A percentile compares a stretch with the other conserved stretches of the same genome.
phyloP scores from a whole-genome alignment of 192 early-diverging fungal species.

The Entomortierella parvispora region DNA sequence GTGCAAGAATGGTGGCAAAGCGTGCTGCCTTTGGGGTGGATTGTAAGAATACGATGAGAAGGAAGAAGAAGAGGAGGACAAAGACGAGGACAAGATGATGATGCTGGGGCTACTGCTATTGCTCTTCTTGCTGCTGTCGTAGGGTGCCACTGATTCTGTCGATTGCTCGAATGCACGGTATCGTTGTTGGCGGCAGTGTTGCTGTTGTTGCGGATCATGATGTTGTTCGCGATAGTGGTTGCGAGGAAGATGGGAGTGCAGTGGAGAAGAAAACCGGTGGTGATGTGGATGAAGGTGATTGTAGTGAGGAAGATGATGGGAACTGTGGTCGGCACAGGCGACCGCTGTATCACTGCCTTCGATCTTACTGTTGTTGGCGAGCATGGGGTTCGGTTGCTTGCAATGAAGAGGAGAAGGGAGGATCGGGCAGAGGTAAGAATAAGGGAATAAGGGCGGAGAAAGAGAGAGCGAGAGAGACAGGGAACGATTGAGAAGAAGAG shows the following conservation, averaged over 20 bases:
- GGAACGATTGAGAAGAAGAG: background rate
- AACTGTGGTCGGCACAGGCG: too few species aligned
- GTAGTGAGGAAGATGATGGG: background rate
- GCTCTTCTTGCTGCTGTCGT: too few species aligned
- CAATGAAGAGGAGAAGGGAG: background rate
- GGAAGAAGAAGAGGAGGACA: background rate
- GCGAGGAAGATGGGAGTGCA: too few species aligned
- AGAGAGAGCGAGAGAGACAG: background rate
- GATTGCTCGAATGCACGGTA: background rate
- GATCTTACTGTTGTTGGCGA: conserved; percentile 32
- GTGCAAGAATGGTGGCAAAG: background rate
- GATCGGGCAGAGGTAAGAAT: background rate
- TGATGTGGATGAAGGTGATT: background rate
- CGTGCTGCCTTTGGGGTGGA: background rate
- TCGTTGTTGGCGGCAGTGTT: background rate
- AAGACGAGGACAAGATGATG: too few species aligned
- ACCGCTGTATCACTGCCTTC: too few species aligned
- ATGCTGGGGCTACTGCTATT: background rate
- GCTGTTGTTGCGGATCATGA: background rate
- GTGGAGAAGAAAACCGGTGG: background rate
- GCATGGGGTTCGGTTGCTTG: conserved; percentile 8
- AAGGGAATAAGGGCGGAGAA: background rate
- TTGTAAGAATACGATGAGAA: conserved; percentile 1
- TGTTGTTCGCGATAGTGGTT: too few species aligned
- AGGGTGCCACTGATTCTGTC: too few species aligned